Evolutionary conservation across 257 asterid species (phyloP), one percentile per base, ranked within the genome.

Genomic region (Przewalskia tangutica): DNA sequence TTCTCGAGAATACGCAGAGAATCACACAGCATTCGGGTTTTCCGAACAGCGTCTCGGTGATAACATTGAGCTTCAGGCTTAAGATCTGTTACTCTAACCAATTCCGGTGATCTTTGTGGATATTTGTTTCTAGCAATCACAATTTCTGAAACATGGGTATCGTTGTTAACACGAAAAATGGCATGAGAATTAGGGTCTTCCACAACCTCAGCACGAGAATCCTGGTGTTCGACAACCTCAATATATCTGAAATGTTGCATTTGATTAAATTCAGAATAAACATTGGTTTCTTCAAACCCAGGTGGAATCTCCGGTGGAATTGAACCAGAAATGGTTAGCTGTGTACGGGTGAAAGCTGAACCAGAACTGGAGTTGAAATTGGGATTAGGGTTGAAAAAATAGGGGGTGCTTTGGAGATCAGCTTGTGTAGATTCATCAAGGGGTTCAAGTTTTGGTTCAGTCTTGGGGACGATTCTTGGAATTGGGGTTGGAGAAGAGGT

Each of bases 71-170:
- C 97, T 3, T 92, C 93, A 1, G 90, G 81, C 1, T 85, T 86
- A 67, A 95, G 91, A 86, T 93, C 95, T 78, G 87, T 88, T 38
- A 95, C 92, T 38, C 98, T 88, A 9, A 93, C 98, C 48, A 95
- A 84, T 88, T 95, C 97, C 14, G 94, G 82, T 0, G 98, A 95
- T 60, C 99, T 91, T 73, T 81, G 83, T 4, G 82, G 77, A 78
- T 82, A 83, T 60, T 88, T 93, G 55, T 82, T 88, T 20, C 81
- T 88, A 32, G 89, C 16, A 51, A 85, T 80, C 14, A 85, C 89
- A 17, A 79, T 87, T 81, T 81, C 70, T 0, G 93, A 82, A 8
- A 89, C 79, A 55, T 88, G 87, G 44, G 83, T 40, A 5, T 85
- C 90, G 5, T 68, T 63, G 60, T 70, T 80, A 12, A 89, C 86